Evolutionary conservation across 2,329 filamentous ascomycete species (phyloP).

Genomic region (Hypoxylon sp.): DNA sequence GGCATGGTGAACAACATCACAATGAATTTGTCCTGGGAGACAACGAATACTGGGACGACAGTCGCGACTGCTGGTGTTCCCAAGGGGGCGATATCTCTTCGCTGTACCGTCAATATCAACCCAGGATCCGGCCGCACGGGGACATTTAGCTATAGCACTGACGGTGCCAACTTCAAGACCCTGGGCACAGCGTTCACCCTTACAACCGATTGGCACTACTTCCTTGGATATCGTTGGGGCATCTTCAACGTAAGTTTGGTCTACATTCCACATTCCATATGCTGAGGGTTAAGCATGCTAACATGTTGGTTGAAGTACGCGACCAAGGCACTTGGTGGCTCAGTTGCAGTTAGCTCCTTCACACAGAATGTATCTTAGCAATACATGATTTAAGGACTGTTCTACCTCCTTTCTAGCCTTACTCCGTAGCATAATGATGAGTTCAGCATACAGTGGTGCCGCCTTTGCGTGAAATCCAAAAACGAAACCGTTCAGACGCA

Average conservation of each 20-base stretch:
- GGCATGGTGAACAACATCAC: slow-evolving; percentile 12
- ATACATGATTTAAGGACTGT: background rate
- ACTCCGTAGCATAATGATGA: no score
- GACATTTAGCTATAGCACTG: slow-evolving; percentile 11
- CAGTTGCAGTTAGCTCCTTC: background rate
- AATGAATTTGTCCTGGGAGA: slow-evolving; percentile 11
- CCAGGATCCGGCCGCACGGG: slow-evolving; percentile 6
- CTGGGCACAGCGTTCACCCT: slow-evolving; percentile 3
- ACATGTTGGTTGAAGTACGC: background rate
- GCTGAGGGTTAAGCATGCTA: background rate
- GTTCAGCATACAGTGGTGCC: no score
- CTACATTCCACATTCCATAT: background rate
- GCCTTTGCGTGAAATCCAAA: no score
- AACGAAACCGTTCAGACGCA: no score
- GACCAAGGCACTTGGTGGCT: background rate
- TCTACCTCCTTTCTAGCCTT: no score
- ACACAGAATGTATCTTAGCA: background rate
- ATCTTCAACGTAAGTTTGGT: slow-evolving; percentile 13
- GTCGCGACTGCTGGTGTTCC: slow-evolving; percentile 4
- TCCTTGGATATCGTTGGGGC: slow-evolving; percentile 13
- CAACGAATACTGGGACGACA: slow-evolving; percentile 5
- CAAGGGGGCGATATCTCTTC: slow-evolving; percentile 4
- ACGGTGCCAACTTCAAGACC: slow-evolving; percentile 3
- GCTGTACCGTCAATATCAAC: slow-evolving; percentile 9
- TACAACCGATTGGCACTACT: slow-evolving; percentile 12